Percentiles rank a stretch among this genome's conserved stretches.
Conservation (phyloP, 495 filamentous ascomycete species). For the Penicillium ucsense region DNA sequence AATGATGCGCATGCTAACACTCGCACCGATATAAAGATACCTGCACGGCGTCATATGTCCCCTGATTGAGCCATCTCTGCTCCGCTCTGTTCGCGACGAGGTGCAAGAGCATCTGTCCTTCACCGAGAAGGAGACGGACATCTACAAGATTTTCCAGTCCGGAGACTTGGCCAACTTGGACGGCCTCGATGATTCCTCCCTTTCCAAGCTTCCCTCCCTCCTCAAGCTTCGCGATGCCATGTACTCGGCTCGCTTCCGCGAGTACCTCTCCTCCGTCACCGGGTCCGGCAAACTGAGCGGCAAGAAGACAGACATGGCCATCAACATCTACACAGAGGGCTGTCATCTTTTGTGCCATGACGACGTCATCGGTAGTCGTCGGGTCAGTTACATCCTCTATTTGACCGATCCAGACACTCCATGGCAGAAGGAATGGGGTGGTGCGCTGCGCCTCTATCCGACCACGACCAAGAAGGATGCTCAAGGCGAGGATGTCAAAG, state of each 20-base stretch:
- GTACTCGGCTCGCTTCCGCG: slow-evolving; percentile 82
- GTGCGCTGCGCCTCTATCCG: slow-evolving; percentile 81
- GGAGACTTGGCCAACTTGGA: slow-evolving; percentile 96
- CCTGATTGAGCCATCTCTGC: slow-evolving; percentile 66
- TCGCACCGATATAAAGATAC: slow-evolving; percentile 41
- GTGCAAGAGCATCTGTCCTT: slow-evolving; percentile 84
- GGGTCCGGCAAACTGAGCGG: slow-evolving; percentile 80
- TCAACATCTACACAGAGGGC: slow-evolving; percentile 95
- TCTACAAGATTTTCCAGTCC: slow-evolving; percentile 99
- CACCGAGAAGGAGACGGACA: slow-evolving; percentile 98
- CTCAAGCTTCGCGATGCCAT: slow-evolving; percentile 82
- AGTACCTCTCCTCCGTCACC: slow-evolving; percentile 77
- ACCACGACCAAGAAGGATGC: slow-evolving; percentile 56
- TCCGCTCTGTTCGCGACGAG: slow-evolving; percentile 81
- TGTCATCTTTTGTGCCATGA: slow-evolving; percentile 95
- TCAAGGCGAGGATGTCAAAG: slow-evolving; percentile 56
- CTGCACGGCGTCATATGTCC: slow-evolving; percentile 80
- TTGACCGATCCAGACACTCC: slow-evolving; percentile 84
- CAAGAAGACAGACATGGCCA: slow-evolving; percentile 96
- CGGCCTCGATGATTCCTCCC: slow-evolving; percentile 73
- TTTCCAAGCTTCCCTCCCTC: slow-evolving; percentile 75
- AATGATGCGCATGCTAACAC: slow-evolving; percentile 1
- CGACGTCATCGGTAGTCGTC: slow-evolving; percentile 91
- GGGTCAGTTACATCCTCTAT: slow-evolving; percentile 95
- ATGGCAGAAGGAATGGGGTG: slow-evolving; percentile 92